These are phyloP conservation scores for Mucor irregularis DNA, from an alignment of 371 early-diverging fungal species.

Conservation along the genomic window DNA sequence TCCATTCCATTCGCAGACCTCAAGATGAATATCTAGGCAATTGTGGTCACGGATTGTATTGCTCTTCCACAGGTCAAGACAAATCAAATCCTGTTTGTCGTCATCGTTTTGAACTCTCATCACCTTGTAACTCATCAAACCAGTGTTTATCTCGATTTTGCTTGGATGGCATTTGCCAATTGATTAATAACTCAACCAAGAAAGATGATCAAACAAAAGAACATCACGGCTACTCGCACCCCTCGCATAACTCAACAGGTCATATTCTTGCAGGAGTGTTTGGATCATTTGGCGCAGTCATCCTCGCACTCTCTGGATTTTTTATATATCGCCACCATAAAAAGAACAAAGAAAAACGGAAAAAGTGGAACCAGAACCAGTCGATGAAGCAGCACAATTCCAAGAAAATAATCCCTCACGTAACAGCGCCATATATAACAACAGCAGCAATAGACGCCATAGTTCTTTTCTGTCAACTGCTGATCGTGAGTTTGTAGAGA, in stretches of 20 bases:
- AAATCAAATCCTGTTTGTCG: slow-evolving; percentile 1
- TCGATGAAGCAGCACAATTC: not conserved
- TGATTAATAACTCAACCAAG: not conserved
- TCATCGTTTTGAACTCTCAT: not conserved
- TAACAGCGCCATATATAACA: not conserved
- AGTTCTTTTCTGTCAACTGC: not conserved
- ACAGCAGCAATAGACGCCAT: not conserved
- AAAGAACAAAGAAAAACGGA: not conserved
- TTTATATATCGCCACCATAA: slow-evolving; percentile 1
- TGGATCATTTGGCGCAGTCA: not conserved
- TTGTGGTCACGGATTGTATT: slow-evolving; percentile 13
- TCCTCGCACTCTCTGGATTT: not conserved
- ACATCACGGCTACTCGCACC: not conserved
- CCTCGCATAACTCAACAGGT: not conserved
- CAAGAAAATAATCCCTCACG: not conserved
- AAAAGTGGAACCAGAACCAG: not conserved
- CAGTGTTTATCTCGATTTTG: slow-evolving; percentile 10
- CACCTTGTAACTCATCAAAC: slow-evolving; percentile 8
- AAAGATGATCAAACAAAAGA: not conserved
- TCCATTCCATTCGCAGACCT: not conserved
- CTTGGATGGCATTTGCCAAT: not conserved
- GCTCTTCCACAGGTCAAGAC: slow-evolving; percentile 4
- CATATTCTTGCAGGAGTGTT: slow-evolving; percentile 10
- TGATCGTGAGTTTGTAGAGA: not conserved
- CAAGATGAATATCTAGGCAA: slow-evolving; percentile 13